A percentile compares a stretch with the other conserved stretches of the same genome.
Evolutionary conservation across 176 grass and related monocot genomes (phyloP).

Genomic region (Dendrocalamus sinicus): DNA sequence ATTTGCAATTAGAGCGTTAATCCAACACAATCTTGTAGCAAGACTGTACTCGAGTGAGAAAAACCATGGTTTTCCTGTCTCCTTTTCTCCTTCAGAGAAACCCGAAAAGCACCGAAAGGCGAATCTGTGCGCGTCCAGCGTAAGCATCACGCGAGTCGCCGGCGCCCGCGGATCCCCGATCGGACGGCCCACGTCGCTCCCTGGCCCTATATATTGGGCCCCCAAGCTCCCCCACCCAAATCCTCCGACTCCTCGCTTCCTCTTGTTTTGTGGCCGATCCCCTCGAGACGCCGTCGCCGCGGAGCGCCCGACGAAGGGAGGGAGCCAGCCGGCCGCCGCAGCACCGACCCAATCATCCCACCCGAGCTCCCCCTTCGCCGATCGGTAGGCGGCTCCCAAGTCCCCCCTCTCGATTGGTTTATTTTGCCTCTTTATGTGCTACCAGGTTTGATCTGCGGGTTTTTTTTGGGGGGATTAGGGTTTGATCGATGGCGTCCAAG

Average conservation of each 20-base stretch:
- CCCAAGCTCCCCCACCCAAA: conserved; percentile 15
- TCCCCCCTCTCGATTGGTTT: neutral
- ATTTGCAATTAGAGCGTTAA: neutral
- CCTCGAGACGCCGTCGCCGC: conserved; percentile 38
- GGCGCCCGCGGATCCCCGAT: conserved; percentile 44
- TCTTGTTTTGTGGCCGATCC: conserved; percentile 32
- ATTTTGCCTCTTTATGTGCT: neutral
- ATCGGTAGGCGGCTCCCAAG: conserved; percentile 10
- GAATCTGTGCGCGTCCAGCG: conserved; percentile 47
- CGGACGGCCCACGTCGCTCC: conserved; percentile 25
- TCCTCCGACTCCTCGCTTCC: conserved; percentile 49
- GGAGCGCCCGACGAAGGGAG: conserved; percentile 24
- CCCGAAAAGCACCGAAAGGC: too few relatives aligned
- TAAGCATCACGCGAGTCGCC: conserved; percentile 63
- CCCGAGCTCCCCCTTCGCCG: conserved; percentile 7
- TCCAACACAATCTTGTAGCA: neutral
- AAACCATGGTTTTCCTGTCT: neutral
- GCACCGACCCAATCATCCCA: neutral
- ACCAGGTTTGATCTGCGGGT: conserved; percentile 41
- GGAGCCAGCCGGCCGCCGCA: conserved; percentile 30
- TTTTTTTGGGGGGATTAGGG: conserved; percentile 47
- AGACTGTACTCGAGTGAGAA: neutral
- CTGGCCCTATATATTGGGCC: conserved; percentile 24
- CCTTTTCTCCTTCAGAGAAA: neutral
- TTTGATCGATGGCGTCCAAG: conserved; percentile 87